These are phyloP conservation scores for Ampelomyces quisqualis DNA, from an alignment of 2,329 filamentous ascomycete genomes.

Conservation along the genomic window DNA sequence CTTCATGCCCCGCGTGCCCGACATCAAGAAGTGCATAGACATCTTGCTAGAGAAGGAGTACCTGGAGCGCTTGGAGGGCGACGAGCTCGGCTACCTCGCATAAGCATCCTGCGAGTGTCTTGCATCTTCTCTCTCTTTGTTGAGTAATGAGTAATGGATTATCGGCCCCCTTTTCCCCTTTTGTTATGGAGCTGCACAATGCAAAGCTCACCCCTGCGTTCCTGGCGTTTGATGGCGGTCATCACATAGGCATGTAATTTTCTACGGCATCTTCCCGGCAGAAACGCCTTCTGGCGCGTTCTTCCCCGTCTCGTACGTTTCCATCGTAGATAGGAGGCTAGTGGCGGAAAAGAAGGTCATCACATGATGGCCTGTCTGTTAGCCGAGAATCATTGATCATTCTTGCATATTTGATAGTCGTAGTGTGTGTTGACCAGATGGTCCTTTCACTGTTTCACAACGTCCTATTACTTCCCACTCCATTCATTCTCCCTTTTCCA, in stretches of 20 bases:
- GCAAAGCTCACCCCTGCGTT: neutral
- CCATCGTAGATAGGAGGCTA: neutral
- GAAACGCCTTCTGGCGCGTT: neutral
- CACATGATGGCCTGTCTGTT: neutral
- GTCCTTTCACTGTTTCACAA: too few relatives aligned
- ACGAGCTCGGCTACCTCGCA: conserved; percentile 92
- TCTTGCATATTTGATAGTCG: too few relatives aligned
- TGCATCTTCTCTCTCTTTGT: neutral
- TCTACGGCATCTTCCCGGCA: neutral
- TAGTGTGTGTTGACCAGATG: too few relatives aligned
- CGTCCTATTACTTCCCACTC: too few relatives aligned
- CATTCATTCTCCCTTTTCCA: too few relatives aligned
- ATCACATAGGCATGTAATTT: neutral
- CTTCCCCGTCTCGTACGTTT: neutral
- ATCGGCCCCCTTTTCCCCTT: neutral
- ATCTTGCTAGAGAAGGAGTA: conserved; percentile 99
- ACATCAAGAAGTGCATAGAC: conserved; percentile 99
- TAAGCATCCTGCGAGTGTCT: conserved; percentile 45
- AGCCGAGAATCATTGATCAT: neutral
- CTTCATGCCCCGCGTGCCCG: conserved; percentile 87
- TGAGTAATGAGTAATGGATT: conserved; percentile 6
- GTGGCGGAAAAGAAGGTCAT: neutral
- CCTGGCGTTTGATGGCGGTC: conserved; percentile 1
- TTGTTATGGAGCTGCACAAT: neutral
- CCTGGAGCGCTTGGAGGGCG: conserved; percentile 89